Percentiles rank a stretch among this genome's conserved stretches.
phyloP scores from a whole-genome alignment of 2,329 filamentous ascomycete species.

The Diplodia sapinea region DNA sequence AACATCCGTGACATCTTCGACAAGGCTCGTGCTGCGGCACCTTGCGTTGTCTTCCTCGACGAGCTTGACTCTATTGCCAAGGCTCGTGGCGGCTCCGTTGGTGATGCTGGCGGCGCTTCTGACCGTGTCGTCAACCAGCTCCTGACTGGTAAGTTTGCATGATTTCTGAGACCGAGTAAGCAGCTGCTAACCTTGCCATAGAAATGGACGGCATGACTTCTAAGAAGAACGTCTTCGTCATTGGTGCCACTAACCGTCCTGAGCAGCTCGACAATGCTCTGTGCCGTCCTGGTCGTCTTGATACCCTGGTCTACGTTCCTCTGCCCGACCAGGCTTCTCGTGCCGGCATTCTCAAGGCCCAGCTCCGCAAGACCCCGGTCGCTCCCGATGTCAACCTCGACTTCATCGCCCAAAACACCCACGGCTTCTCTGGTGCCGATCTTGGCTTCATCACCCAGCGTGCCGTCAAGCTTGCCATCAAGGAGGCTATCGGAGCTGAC shows the following conservation, averaged over 20 bases:
- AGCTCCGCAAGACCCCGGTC: slow-evolving; percentile 97
- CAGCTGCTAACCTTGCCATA: slow-evolving; percentile 54
- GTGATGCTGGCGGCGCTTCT: slow-evolving; percentile 95
- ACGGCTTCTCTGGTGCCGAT: slow-evolving; percentile 99
- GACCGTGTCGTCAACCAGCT: slow-evolving; percentile 99
- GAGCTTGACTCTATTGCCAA: slow-evolving; percentile 99
- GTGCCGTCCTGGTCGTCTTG: slow-evolving; percentile 97
- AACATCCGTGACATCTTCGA: slow-evolving; percentile 99
- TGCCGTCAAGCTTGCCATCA: slow-evolving; percentile 98
- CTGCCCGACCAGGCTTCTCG: slow-evolving; percentile 91
- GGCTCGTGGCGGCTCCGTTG: slow-evolving; percentile 94
- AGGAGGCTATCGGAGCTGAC: slow-evolving; percentile 87
- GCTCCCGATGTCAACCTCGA: slow-evolving; percentile 83
- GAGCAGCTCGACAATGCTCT: slow-evolving; percentile 98
- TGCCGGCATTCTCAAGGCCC: slow-evolving; percentile 87
- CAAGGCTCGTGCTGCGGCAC: slow-evolving; percentile 96
- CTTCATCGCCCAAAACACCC: slow-evolving; percentile 94
- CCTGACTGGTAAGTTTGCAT: slow-evolving; percentile 75
- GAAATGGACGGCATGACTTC: slow-evolving; percentile 99
- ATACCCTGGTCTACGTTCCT: slow-evolving; percentile 97
- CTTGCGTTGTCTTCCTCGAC: slow-evolving; percentile 98
- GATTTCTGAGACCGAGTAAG: background rate
- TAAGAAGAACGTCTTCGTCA: slow-evolving; percentile 99
- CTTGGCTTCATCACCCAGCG: slow-evolving; percentile 98
- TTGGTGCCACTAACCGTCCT: slow-evolving; percentile 96